Evolutionary conservation across 768 basidiomycete genomes (phyloP).

Genomic region (Mycena kentingensis): DNA sequence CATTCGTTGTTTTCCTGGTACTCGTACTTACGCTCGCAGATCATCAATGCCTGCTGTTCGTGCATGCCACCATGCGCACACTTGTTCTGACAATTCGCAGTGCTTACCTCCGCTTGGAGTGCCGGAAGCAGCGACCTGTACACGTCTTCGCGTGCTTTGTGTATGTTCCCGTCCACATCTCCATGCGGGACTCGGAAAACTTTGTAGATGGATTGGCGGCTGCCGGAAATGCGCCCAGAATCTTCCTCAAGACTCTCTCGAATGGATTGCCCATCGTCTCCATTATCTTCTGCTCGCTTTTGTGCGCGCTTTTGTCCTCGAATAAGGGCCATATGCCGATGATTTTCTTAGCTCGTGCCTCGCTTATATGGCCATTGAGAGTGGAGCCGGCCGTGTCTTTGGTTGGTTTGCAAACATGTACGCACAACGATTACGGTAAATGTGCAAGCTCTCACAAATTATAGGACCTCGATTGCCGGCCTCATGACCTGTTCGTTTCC

Average conservation of each 20-base stretch:
- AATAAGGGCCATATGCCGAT: not conserved
- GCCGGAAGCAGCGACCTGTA: conserved; percentile 89
- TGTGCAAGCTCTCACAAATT: too few species aligned
- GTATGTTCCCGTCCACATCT: conserved; percentile 42
- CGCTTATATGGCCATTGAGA: conserved; percentile 79
- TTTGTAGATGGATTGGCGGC: conserved; percentile 73
- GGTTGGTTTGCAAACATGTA: conserved; percentile 79
- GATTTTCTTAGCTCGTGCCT: conserved; percentile 42
- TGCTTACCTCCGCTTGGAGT: conserved; percentile 91
- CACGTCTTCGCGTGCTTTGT: conserved; percentile 85
- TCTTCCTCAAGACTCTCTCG: conserved; percentile 71
- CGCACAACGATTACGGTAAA: conserved; percentile 63
- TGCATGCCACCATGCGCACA: not conserved
- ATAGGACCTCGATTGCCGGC: conserved; percentile 33
- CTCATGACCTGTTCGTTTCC: conserved; percentile 67
- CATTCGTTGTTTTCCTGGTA: not conserved
- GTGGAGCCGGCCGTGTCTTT: conserved; percentile 74
- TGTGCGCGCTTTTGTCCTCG: conserved; percentile 30
- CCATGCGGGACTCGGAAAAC: conserved; percentile 3
- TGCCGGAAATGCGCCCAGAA: conserved; percentile 77
- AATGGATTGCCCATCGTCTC: conserved; percentile 78
- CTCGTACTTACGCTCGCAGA: conserved; percentile 34
- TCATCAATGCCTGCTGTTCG: conserved; percentile 70
- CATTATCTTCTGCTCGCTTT: conserved; percentile 66
- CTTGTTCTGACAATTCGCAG: not conserved